Base-by-base conservation (phyloP, 2,329 filamentous ascomycete genomes). In the Venturia carpophila region DNA sequence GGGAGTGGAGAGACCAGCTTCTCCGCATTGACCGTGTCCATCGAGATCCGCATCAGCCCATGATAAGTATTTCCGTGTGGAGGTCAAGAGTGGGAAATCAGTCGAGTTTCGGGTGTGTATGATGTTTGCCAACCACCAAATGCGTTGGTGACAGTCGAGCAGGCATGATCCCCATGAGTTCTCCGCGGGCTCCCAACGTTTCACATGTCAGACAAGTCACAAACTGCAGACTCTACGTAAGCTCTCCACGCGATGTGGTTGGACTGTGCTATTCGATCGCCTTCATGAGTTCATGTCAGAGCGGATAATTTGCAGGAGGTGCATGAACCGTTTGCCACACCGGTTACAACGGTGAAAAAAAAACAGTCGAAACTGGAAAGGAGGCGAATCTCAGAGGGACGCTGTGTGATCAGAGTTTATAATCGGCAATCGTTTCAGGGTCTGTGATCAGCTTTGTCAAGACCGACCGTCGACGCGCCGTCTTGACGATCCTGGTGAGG, bases 241-340 rank as follows among this genome's bases (percentile, higher is more conserved):
- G 21, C 49, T 11, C 7, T 37, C 19, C 13, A 58, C 27, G 52
- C 52, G 9, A n/a, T 37, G 1, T 58, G 52, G 27, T 58, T 58
- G 52, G 52, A 58, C 30, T 19, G 19, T 13, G 19, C 49, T 27
- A 27, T 58, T 58, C 5, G 30, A 58, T 37, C 27, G 52, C 27
- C 52, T 37, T 19, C 52, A 10, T 10, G 19, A n/a, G n/a, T n/a
- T n/a, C 6, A 3, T 34, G 30, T n/a, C 30, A 15, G 47, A 52
- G 52, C 52, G 15, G 52, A 34, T 37, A 58, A 37, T 58, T 56
- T 37, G 30, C 52, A 58, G 10, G 27, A 37, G 52, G 37, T 58
- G 52, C 52, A 58, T 58, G 52, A 58, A 58, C 30, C 30, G 13
- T 37, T 58, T 37, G 52, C 52, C 52, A 58, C 52, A 52, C 34